Conservation (phyloP, 805 yeast species). For the Schwanniomyces polymorphus region DNA sequence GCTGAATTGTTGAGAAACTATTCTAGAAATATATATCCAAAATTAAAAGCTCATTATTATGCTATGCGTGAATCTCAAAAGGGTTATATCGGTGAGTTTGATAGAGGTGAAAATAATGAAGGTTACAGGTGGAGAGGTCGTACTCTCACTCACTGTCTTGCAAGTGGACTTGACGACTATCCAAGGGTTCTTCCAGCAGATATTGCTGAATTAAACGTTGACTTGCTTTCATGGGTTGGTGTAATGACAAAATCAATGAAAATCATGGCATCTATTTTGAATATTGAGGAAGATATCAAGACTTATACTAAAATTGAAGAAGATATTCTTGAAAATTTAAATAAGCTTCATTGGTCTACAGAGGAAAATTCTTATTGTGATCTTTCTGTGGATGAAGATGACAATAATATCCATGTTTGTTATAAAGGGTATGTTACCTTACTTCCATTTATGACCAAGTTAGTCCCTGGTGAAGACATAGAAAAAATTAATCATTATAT, state of each 20-base stretch:
- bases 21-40: conserved; percentile 71
- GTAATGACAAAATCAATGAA: conserved; percentile 84
- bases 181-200: conserved; percentile 84
- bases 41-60: conserved; percentile 71
- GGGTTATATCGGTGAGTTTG: conserved; percentile 75
- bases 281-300: conserved; percentile 56
- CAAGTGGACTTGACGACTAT: conserved; percentile 94
- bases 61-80: conserved; percentile 83
- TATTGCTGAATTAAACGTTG: conserved; percentile 87
- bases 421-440: conserved; percentile 86
- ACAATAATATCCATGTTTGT: conserved; percentile 68
- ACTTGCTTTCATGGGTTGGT: conserved; percentile 89
- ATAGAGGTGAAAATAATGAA: conserved; percentile 52
- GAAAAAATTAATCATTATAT: conserved; percentile 52
- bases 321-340: conserved; percentile 63
- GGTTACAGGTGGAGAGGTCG: conserved; percentile 94
- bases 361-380: conserved; percentile 75
- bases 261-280: conserved; percentile 65
- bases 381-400: conserved; percentile 70
- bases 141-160: conserved; percentile 78
- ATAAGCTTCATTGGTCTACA: conserved; percentile 78
- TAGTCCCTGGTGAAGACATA: conserved; percentile 49
- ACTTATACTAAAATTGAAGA: conserved; percentile 53
- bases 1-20: conserved; percentile 61
- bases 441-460: conserved; percentile 78